Evolutionary conservation across 2,329 filamentous ascomycete species (phyloP), one percentile per base, ranked within the genome.

Genomic region (Paecilomyces niveus): DNA sequence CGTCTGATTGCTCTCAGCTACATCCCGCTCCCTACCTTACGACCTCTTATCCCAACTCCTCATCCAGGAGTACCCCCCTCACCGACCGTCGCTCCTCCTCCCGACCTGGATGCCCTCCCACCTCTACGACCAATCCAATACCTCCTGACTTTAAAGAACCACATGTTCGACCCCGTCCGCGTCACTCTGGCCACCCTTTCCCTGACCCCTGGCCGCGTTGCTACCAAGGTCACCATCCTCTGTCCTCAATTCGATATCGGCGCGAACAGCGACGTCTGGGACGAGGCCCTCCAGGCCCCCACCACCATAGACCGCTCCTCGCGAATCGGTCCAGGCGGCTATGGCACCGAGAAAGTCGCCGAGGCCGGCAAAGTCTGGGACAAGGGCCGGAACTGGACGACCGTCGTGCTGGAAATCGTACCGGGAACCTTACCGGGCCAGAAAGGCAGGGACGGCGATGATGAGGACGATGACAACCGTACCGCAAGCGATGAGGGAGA

Each of bases 281-380:
- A 97, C 67, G 94, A 97, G 70, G 93, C 92, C 0, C 81, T 97
- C 10, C 85, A 86, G 70, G 73, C 55, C 67, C 73, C 54, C 63
- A 69, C 64, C 75, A 70, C 71, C 71, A 70, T 72, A 68, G 70
- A 76, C 67, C 66, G 78, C 76, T 67, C 77, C 22, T 71, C 72
- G 4, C 73, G 72, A 31, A 69, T 74, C 13, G 74, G 15, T 21
- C 39, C 18, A 45, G 39, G 18, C 21, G 50, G 73, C 65, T 76
- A 67, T 51, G 70, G 67, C 26, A 69, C 71, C n/a, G 73, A 76
- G 49, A 80, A 78, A 55, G 83, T 85, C 54, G 86, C 89, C 15
- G 92, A 96, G 73, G 90, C 90, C 0, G 94, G 93, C 56, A 97
- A 97, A 75, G 87, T 97, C n/a, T 99, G 91, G 89, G 92, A 97